Percentiles rank a stretch among this genome's conserved stretches.
phyloP scores from a whole-genome alignment of 306 rosid genomes.

The Quillaja saponaria region DNA sequence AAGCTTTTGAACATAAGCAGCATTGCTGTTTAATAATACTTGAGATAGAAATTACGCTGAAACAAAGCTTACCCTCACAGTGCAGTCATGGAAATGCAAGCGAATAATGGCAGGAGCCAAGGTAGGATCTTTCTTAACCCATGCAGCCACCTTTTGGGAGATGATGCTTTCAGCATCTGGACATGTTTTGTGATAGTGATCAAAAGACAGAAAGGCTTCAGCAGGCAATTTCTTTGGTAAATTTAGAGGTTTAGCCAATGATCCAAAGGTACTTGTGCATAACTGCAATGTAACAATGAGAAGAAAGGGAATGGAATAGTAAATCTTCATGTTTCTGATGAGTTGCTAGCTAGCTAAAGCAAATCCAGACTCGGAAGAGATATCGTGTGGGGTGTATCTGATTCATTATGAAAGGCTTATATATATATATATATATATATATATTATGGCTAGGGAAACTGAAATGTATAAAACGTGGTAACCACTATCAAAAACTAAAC shows the following conservation, averaged over 20 bases:
- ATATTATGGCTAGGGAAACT: constrained; percentile 14
- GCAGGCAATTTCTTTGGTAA: constrained; percentile 11
- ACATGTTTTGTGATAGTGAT: constrained; percentile 53
- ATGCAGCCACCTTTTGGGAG: constrained; percentile 53
- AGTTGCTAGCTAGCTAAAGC: neutral
- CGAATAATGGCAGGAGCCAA: constrained; percentile 75
- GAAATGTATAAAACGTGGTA: constrained; percentile 46
- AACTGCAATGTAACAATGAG: constrained; percentile 38
- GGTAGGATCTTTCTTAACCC: constrained; percentile 64
- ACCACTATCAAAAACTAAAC: constrained; percentile 38
- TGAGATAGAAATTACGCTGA: neutral
- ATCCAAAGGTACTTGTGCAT: constrained; percentile 21
- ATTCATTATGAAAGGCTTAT: constrained; percentile 24
- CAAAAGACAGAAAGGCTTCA: constrained; percentile 46
- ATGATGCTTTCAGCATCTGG: constrained; percentile 74
- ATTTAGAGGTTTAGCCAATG: constrained; percentile 6
- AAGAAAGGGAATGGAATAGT: constrained; percentile 22
- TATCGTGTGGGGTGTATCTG: neutral
- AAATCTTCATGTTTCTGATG: constrained; percentile 43
- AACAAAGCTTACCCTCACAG: constrained; percentile 72
- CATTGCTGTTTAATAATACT: too few relatives aligned
- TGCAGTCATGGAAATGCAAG: constrained; percentile 83
- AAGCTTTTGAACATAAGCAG: neutral
- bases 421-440: constrained; percentile 18
- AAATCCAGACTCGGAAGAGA: constrained; percentile 1